Conservation (phyloP, 257 asterid species). For the Datura wrightii region DNA sequence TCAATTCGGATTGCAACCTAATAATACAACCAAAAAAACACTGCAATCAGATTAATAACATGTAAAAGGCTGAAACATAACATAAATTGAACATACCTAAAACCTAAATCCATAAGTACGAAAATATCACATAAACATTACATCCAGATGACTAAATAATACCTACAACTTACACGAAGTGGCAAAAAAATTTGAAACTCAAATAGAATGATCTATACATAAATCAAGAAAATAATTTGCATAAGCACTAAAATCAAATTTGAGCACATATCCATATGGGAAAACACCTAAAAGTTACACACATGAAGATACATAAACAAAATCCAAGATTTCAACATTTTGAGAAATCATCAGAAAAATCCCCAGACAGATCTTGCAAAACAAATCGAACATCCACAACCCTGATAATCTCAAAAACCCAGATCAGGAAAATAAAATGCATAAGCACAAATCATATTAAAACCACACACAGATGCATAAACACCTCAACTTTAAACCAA, state of each 20-base stretch:
- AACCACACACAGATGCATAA: background rate
- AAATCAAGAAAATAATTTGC: background rate
- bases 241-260: slow-evolving; percentile 1
- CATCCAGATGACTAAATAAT: background rate
- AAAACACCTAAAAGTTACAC: background rate
- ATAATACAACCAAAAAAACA: slow-evolving; percentile 29
- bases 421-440: background rate
- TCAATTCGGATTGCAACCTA: slow-evolving; percentile 93
- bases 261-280: background rate
- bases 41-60: background rate
- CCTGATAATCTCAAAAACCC: background rate
- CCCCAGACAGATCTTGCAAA: background rate
- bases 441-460: background rate
- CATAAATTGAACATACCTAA: background rate
- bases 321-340: background rate
- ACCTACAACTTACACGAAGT: background rate
- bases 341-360: background rate
- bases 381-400: background rate
- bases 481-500: too few relatives aligned
- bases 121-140: background rate
- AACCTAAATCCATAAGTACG: background rate
- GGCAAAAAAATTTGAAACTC: background rate
- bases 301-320: background rate
- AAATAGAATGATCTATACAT: background rate
- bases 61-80: background rate